These are phyloP conservation scores for Pseudocercospora macadamiae DNA, from an alignment of 2,329 filamentous ascomycete species.

Conservation along the genomic window DNA sequence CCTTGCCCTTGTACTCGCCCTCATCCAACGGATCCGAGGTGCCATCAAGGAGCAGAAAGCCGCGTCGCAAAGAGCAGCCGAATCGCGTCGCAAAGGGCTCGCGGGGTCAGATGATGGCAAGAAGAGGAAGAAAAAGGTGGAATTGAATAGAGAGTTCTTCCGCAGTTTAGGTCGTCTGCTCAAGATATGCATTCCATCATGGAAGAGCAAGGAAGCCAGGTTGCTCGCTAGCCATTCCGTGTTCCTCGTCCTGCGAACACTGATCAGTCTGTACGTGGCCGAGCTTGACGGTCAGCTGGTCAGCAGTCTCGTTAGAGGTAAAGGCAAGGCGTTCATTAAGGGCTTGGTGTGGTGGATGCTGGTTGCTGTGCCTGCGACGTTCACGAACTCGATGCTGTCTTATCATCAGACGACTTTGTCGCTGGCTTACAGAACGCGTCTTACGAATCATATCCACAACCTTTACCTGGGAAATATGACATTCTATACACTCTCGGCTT, in stretches of 20 bases:
- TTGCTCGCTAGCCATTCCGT: slow-evolving; percentile 88
- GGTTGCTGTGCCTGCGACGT: slow-evolving; percentile 88
- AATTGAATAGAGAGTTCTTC: slow-evolving; percentile 87
- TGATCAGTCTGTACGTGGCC: slow-evolving; percentile 94
- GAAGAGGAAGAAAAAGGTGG: slow-evolving; percentile 72
- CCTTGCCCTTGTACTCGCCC: slow-evolving; percentile 76
- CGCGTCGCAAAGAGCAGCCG: slow-evolving; percentile 69
- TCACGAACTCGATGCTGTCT: slow-evolving; percentile 98
- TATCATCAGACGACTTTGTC: slow-evolving; percentile 97
- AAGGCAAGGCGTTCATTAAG: slow-evolving; percentile 84
- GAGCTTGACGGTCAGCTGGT: slow-evolving; percentile 94
- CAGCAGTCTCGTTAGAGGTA: slow-evolving; percentile 87
- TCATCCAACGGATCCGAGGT: slow-evolving; percentile 85
- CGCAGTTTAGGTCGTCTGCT: slow-evolving; percentile 76
- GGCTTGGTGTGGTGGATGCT: slow-evolving; percentile 98
- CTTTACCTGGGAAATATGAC: slow-evolving; percentile 97
- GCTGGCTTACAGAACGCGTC: slow-evolving; percentile 84
- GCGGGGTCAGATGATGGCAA: slow-evolving; percentile 42
- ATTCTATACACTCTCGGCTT: slow-evolving; percentile 91
- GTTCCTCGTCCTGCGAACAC: slow-evolving; percentile 84
- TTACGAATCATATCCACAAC: slow-evolving; percentile 94
- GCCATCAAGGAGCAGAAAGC: slow-evolving; percentile 93
- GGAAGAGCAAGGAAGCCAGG: slow-evolving; percentile 83
- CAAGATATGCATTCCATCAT: slow-evolving; percentile 86
- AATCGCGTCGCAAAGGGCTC: slow-evolving; percentile 48